phyloP scores from a whole-genome alignment of 2,329 filamentous ascomycete species.

The Paraphaeosphaeria minitans region DNA sequence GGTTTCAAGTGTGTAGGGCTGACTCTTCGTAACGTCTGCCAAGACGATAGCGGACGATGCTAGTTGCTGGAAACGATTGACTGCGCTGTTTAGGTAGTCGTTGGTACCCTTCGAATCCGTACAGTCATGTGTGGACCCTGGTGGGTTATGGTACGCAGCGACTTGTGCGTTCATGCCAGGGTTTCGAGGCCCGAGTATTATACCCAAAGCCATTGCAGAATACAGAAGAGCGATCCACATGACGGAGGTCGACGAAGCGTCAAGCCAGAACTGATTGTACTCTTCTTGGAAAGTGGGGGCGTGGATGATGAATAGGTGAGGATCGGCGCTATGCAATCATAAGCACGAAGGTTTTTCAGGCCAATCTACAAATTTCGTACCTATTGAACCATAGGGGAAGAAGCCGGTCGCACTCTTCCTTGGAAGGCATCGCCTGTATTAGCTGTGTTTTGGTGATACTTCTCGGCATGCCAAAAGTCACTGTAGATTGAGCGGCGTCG shows the following conservation, averaged over 20 bases:
- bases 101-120: slow-evolving; percentile 4
- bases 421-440: slow-evolving; percentile 30
- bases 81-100: slow-evolving; percentile 14
- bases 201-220: slow-evolving; percentile 25
- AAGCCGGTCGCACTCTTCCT: slow-evolving; percentile 32
- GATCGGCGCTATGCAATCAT: slow-evolving; percentile 19
- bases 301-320: slow-evolving; percentile 30
- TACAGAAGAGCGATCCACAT: slow-evolving; percentile 32
- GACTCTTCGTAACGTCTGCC: slow-evolving; percentile 31
- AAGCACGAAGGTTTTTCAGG: neutral
- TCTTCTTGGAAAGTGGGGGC: slow-evolving; percentile 30
- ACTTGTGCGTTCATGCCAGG: slow-evolving; percentile 24
- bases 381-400: slow-evolving; percentile 32
- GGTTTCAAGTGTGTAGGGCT: slow-evolving; percentile 29
- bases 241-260: slow-evolving; percentile 19
- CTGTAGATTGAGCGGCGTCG: slow-evolving; percentile 21
- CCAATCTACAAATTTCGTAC: neutral
- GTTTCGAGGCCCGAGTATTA: slow-evolving; percentile 31
- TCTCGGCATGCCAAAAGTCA: slow-evolving; percentile 29
- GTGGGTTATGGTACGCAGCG: slow-evolving; percentile 14
- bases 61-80: slow-evolving; percentile 27
- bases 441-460: slow-evolving; percentile 27
- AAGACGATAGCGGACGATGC: slow-evolving; percentile 34
- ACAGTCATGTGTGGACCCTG: slow-evolving; percentile 7
- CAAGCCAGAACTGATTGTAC: slow-evolving; percentile 31